Evolutionary conservation across 1,284 basidiomycete species (phyloP).

Genomic region (Puccinia hordei): DNA sequence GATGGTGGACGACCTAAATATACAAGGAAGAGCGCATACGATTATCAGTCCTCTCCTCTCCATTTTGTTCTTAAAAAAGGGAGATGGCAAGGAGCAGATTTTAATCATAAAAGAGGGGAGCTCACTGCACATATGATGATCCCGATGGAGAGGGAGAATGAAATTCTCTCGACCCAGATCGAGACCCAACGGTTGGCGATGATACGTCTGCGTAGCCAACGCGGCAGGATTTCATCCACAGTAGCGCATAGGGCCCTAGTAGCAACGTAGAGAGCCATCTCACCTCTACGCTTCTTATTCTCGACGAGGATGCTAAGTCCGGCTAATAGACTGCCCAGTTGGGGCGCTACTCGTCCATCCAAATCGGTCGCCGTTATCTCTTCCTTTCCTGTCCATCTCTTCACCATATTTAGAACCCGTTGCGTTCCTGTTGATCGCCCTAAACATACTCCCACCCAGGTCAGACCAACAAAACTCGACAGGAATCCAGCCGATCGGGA

Average conservation of each 20-base stretch:
- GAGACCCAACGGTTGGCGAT: conserved; percentile 40
- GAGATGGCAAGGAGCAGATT: not conserved
- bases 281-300: conserved; percentile 59
- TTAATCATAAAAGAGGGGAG: conserved; percentile 1
- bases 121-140: conserved; percentile 47
- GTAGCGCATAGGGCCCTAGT: conserved; percentile 58
- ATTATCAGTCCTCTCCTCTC: not conserved
- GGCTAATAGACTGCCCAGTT: conserved; percentile 54
- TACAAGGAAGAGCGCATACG: not conserved
- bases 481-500: conserved; percentile 59
- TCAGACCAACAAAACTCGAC: conserved; percentile 59
- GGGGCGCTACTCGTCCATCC: conserved; percentile 51
- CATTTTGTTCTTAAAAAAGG: not conserved
- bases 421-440: conserved; percentile 28
- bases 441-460: conserved; percentile 55
- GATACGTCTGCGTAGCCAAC: conserved; percentile 43
- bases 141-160: conserved; percentile 53
- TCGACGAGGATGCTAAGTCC: conserved; percentile 59
- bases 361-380: conserved; percentile 57
- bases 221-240: conserved; percentile 53
- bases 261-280: conserved; percentile 61
- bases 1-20: conserved; percentile 52
- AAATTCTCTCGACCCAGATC: conserved; percentile 52
- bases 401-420: conserved; percentile 24
- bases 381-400: conserved; percentile 36